Percentiles rank a stretch among this genome's conserved stretches.
These are phyloP conservation scores for Apocynum venetum DNA, from an alignment of 257 asterid genomes.

Conservation along the genomic window DNA sequence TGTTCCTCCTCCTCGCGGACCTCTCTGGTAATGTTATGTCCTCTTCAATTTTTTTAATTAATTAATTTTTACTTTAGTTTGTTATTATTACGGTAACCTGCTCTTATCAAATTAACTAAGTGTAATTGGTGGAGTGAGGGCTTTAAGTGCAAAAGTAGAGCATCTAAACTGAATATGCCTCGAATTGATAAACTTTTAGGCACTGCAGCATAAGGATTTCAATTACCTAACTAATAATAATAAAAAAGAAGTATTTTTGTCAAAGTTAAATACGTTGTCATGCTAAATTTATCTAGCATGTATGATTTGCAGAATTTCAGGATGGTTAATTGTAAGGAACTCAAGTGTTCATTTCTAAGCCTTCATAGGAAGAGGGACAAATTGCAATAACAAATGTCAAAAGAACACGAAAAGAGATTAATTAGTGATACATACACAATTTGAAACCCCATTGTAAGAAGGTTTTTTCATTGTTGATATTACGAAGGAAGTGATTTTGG, in stretches of 20 bases:
- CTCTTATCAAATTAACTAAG: not conserved
- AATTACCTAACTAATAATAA: not conserved
- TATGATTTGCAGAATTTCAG: not conserved
- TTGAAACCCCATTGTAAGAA: not conserved
- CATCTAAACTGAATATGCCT: not conserved
- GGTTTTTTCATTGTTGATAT: too few relatives aligned
- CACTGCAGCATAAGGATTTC: not conserved
- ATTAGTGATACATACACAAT: not conserved
- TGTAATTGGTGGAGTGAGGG: not conserved
- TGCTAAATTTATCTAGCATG: not conserved
- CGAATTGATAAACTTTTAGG: not conserved
- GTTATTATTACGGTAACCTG: too few relatives aligned
- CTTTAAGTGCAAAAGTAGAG: not conserved
- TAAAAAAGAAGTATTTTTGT: not conserved
- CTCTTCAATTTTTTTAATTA: not conserved
- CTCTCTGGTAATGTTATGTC: slow-evolving; percentile 55
- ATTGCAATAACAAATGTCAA: not conserved
- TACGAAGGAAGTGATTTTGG: not conserved
- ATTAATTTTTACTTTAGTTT: too few relatives aligned
- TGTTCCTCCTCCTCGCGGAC: slow-evolving; percentile 85
- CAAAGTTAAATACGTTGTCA: not conserved
- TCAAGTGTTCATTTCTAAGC: not conserved
- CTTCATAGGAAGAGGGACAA: not conserved
- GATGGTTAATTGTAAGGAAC: not conserved
- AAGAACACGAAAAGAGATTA: not conserved